Percentiles rank a stretch among this genome's conserved stretches.
These are phyloP conservation scores for Diaporthe vexans DNA, from an alignment of 2,329 filamentous ascomycete genomes.

Conservation along the genomic window DNA sequence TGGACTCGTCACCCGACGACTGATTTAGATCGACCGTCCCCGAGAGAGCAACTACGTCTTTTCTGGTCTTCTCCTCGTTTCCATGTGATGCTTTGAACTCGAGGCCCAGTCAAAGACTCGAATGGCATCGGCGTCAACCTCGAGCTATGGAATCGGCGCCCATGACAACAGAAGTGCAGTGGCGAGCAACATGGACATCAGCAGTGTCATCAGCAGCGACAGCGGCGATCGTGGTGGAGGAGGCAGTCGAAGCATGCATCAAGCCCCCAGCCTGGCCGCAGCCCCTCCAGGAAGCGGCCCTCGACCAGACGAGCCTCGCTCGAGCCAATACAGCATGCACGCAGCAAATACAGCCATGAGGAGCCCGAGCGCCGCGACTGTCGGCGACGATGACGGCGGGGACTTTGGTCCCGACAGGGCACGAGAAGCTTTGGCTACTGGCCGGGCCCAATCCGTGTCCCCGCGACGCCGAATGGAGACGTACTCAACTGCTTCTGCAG, in stretches of 20 bases:
- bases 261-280: slow-evolving; percentile 50
- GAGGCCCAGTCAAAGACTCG: slow-evolving; percentile 2
- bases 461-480: slow-evolving; percentile 63
- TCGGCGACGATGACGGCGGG: slow-evolving; percentile 7
- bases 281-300: slow-evolving; percentile 46
- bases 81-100: slow-evolving; percentile 28
- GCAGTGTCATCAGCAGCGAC: slow-evolving; percentile 20
- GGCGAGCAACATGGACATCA: slow-evolving; percentile 32
- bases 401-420: background rate
- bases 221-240: slow-evolving; percentile 38
- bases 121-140: slow-evolving; percentile 27
- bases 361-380: slow-evolving; percentile 36
- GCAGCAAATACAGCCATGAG: background rate
- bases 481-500: slow-evolving; percentile 66
- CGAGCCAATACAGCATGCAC: slow-evolving; percentile 34
- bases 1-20: slow-evolving; percentile 21
- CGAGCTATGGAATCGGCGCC: slow-evolving; percentile 24
- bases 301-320: slow-evolving; percentile 41
- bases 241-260: slow-evolving; percentile 51
- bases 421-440: slow-evolving; percentile 20
- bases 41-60: background rate
- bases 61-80: background rate
- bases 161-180: slow-evolving; percentile 15
- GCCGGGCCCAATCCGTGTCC: slow-evolving; percentile 45
- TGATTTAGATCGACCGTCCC: background rate